Evolutionary conservation across 2,329 filamentous ascomycete species (phyloP).

Genomic region (Alternaria conjuncta): DNA sequence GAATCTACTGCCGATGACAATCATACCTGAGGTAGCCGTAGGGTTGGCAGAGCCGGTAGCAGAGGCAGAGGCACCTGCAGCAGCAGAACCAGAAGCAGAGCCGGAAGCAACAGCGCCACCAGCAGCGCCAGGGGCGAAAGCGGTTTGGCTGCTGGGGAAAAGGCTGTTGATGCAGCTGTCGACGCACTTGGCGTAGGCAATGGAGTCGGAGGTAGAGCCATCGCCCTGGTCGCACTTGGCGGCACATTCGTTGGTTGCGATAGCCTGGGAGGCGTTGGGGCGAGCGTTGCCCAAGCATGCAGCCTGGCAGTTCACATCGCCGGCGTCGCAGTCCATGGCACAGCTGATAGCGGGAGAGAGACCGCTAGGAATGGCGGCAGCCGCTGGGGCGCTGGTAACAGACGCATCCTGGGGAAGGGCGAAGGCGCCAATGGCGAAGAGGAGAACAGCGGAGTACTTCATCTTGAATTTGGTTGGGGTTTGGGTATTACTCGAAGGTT

Average conservation of each 20-base stretch:
- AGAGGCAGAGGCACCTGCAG: constrained; percentile 26
- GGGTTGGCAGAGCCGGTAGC: constrained; percentile 18
- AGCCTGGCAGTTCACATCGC: constrained; percentile 60
- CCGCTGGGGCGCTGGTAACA: constrained; percentile 45
- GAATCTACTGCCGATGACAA: not conserved
- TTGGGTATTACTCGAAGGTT: constrained; percentile 10
- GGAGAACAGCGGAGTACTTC: constrained; percentile 55
- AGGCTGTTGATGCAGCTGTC: constrained; percentile 57
- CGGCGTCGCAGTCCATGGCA: constrained; percentile 47
- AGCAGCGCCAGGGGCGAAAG: constrained; percentile 25
- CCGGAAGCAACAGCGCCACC: constrained; percentile 29
- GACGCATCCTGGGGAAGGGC: constrained; percentile 51
- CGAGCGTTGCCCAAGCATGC: constrained; percentile 59
- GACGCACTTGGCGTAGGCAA: constrained; percentile 57
- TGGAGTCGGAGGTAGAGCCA: constrained; percentile 54
- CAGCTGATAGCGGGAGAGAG: constrained; percentile 44
- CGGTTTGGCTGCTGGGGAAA: constrained; percentile 54
- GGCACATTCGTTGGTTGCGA: constrained; percentile 60
- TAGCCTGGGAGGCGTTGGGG: constrained; percentile 57
- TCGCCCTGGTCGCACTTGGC: constrained; percentile 61
- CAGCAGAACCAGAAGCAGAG: constrained; percentile 29
- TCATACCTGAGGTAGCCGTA: constrained; percentile 5
- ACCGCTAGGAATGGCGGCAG: constrained; percentile 24
- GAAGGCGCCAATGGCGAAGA: constrained; percentile 54
- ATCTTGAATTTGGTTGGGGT: constrained; percentile 38